Base-by-base conservation (phyloP, 2,329 filamentous ascomycete genomes). In the Colletotrichum sp. region DNA sequence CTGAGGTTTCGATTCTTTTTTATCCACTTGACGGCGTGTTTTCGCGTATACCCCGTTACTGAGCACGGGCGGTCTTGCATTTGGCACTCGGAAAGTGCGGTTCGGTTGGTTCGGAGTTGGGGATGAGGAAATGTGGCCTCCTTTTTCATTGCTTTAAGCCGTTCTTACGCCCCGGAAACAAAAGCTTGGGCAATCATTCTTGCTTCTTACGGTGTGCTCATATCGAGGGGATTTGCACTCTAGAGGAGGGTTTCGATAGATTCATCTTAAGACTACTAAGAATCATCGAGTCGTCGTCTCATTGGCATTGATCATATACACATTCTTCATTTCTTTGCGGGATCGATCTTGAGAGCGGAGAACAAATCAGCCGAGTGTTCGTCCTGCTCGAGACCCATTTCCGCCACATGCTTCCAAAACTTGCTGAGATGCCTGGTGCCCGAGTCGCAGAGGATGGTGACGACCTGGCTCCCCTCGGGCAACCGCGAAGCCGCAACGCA, bases 381-480 rank as follows among this genome's bases (percentile, higher is more conserved):
- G 61, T 94, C 91, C 34, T 90, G 86, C 76, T 94, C 92, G 26
- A 95, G 85, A 4, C 92, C 94, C 82, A 94, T 87, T 67, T 92
- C 90, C 26, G 91, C 93, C 69, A 95, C 91, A 77, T 90, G 88
- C 81, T 93, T 94, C 94, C 94, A 97, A 81, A 97, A 96, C 84
- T 96, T 96, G 85, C 93, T 96, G 67, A 97, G 84, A 83, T 97
- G 95, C 77, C 95, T 89, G 12, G 92, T 92, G n/a, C 95, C 94
- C n/a, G 91, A 92, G 85, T 97, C 95, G 83, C 95, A 97, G 9
- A 97, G 85, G n/a, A 97, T 88, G 0, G 95, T 97, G n/a, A 96
- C 94, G 56, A 97, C 91, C 36, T 88, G 89, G 74, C 93, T 94
- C 16, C 88, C 90, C 69, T 85, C 82, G 6, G 91, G 90, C 76